A percentile compares a stretch with the other conserved stretches of the same genome.
Conservation (phyloP, 345 rosid genomes). For the Eucalyptus erythrocorys region DNA sequence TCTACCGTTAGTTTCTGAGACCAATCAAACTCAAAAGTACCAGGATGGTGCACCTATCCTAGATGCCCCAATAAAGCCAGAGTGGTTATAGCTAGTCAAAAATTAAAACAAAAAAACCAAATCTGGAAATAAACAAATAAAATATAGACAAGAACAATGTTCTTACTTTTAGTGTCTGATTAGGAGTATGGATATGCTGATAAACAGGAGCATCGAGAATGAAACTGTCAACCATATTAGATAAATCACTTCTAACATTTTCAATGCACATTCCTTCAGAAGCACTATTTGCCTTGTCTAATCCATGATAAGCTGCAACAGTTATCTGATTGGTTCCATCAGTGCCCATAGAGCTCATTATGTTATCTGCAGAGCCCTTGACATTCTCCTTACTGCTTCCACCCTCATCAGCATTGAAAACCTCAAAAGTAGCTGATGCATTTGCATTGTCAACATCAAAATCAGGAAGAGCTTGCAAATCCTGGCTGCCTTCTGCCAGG, state of each 20-base stretch:
- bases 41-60: background rate
- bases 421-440: background rate
- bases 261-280: background rate
- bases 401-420: conserved; percentile 3
- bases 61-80: background rate
- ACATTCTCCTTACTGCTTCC: background rate
- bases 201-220: background rate
- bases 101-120: background rate
- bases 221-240: background rate
- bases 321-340: conserved; percentile 7
- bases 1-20: background rate
- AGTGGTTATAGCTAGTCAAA: background rate
- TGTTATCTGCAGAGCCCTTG: conserved; percentile 1
- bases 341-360: background rate
- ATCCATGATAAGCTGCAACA: conserved; percentile 4
- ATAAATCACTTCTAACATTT: background rate
- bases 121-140: background rate
- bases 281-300: conserved; percentile 11
- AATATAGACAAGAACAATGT: background rate
- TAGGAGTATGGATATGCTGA: background rate
- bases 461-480: conserved; percentile 3
- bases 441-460: conserved; percentile 2
- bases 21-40: background rate
- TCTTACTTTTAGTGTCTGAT: background rate
- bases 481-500: conserved; percentile 39